Percentiles rank a stretch among this genome's conserved stretches.
Evolutionary conservation across 1,284 basidiomycete genomes (phyloP).

Genomic region (Pseudomicrostroma phylloplanum): DNA sequence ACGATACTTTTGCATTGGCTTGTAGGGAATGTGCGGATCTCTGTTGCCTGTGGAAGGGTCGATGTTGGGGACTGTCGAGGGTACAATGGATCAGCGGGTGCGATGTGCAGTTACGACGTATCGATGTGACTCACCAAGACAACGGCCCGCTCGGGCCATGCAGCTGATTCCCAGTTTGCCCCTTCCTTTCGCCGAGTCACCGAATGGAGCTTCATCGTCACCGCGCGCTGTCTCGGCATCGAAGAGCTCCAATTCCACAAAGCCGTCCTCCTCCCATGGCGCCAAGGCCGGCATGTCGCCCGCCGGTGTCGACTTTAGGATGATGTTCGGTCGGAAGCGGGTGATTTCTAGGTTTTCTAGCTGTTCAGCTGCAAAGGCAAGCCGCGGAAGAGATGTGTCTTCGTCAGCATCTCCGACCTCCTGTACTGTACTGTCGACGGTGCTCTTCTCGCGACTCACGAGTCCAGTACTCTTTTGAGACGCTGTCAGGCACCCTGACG

Average conservation of each 20-base stretch:
- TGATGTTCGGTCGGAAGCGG: conserved; percentile 41
- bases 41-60: conserved; percentile 32
- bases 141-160: conserved; percentile 32
- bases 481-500: neutral
- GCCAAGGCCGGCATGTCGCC: conserved; percentile 14
- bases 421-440: too few species aligned
- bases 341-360: conserved; percentile 28
- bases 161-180: conserved; percentile 27
- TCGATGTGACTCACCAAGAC: conserved; percentile 22
- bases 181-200: neutral
- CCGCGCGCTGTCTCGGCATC: conserved; percentile 3
- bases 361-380: conserved; percentile 18
- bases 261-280: conserved; percentile 42
- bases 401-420: neutral
- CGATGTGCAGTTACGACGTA: too few species aligned
- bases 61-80: conserved; percentile 25
- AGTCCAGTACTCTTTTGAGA: neutral
- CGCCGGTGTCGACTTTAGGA: conserved; percentile 22
- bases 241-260: conserved; percentile 34
- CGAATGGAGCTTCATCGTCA: neutral
- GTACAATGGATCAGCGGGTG: too few species aligned
- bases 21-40: conserved; percentile 32
- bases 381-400: neutral
- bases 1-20: conserved; percentile 32
- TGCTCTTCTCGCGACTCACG: neutral